A percentile compares a stretch with the other conserved stretches of the same genome.
These are phyloP conservation scores for Salvia miltiorrhiza DNA, from an alignment of 257 asterid species.

Conservation along the genomic window DNA sequence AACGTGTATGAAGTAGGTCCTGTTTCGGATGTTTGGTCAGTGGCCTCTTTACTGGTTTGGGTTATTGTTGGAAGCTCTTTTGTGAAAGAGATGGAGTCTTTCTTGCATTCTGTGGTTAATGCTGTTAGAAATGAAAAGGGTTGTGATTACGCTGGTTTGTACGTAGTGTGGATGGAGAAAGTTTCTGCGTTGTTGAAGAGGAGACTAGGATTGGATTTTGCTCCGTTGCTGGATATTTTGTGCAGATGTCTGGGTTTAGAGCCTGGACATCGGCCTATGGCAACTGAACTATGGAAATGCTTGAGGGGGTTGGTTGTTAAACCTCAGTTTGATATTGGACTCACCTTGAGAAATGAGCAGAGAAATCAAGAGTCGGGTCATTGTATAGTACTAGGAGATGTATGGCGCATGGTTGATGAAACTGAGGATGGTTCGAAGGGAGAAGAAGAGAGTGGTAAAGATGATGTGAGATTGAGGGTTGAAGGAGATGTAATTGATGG, in stretches of 20 bases:
- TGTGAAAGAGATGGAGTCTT: constrained; percentile 39
- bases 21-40: constrained; percentile 84
- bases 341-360: constrained; percentile 21
- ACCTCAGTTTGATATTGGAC: constrained; percentile 35
- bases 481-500: constrained; percentile 48
- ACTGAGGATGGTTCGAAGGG: constrained; percentile 27
- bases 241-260: constrained; percentile 53
- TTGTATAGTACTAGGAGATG: constrained; percentile 50
- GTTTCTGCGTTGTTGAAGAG: constrained; percentile 36
- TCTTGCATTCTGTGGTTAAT: constrained; percentile 25
- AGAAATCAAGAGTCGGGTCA: constrained; percentile 23
- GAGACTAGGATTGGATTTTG: constrained; percentile 38
- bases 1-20: constrained; percentile 37
- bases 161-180: constrained; percentile 49
- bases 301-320: constrained; percentile 47
- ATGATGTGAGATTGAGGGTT: constrained; percentile 26
- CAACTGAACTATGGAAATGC: constrained; percentile 65
- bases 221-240: constrained; percentile 39
- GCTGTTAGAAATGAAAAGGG: constrained; percentile 31
- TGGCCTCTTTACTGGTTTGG: constrained; percentile 59
- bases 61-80: constrained; percentile 58
- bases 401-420: constrained; percentile 31
- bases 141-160: constrained; percentile 36
- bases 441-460: constrained; percentile 26
- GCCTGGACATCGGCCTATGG: constrained; percentile 52